Percentiles rank a stretch among this genome's conserved stretches.
phyloP scores from a whole-genome alignment of 73 alveolate species.

The Blepharisma japonicum region DNA sequence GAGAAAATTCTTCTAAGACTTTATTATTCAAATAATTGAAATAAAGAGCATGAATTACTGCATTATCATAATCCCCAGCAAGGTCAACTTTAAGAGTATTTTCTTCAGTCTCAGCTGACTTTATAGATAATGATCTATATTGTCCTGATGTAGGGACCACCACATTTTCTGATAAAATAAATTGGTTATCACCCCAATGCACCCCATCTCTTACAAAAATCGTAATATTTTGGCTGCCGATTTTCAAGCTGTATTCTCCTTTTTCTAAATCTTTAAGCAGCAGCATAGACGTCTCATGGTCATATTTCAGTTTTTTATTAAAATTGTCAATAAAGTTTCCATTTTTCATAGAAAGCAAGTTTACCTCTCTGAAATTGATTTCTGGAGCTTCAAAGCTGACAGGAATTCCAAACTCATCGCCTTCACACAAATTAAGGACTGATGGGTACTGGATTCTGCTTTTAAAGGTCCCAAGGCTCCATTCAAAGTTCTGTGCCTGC shows the following conservation, averaged over 20 bases:
- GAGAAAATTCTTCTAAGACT: not conserved
- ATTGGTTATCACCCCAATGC: not conserved
- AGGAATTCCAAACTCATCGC: slow-evolving; percentile 15
- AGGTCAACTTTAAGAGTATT: not conserved
- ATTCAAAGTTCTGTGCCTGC: not conserved
- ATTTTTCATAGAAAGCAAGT: not conserved
- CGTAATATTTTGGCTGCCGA: not conserved
- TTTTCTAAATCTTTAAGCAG: not conserved
- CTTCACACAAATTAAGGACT: not conserved
- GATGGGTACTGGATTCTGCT: slow-evolving; percentile 7
- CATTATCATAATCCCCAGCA: not conserved
- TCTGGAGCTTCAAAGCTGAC: not conserved
- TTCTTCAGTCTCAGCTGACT: not conserved
- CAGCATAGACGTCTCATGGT: not conserved
- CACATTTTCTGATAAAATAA: not conserved
- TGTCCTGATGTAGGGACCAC: not conserved
- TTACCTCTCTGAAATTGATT: not conserved
- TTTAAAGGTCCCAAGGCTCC: not conserved
- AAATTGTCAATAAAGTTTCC: not conserved
- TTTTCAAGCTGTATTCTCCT: not conserved
- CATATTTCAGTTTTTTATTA: not conserved
- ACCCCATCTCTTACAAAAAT: not conserved
- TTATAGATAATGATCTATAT: not conserved
- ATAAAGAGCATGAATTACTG: not conserved
- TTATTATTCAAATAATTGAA: slow-evolving; percentile 6